A percentile compares a stretch with the other conserved stretches of the same genome.
These are phyloP conservation scores for Apiospora malaysiana DNA, from an alignment of 2,329 filamentous ascomycete species.

Conservation along the genomic window DNA sequence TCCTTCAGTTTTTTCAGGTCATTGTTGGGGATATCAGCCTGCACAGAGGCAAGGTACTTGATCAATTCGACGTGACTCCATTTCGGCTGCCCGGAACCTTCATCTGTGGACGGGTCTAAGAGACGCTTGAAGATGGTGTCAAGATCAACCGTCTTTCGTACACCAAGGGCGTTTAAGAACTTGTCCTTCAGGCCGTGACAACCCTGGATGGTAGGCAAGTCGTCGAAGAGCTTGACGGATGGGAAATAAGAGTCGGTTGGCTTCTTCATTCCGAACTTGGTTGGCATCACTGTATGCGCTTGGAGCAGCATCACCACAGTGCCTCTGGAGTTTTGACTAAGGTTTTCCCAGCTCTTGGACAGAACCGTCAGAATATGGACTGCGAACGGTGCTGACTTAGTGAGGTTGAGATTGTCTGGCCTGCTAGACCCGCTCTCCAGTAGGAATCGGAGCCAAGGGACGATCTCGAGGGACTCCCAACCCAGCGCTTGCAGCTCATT, in stretches of 20 bases:
- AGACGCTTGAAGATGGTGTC: constrained; percentile 92
- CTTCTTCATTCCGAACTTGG: constrained; percentile 86
- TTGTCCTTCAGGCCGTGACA: constrained; percentile 88
- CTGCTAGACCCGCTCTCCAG: constrained; percentile 69
- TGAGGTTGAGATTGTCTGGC: constrained; percentile 70
- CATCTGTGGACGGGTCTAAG: constrained; percentile 63
- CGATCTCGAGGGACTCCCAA: constrained; percentile 84
- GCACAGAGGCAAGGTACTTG: constrained; percentile 90
- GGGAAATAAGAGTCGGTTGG: constrained; percentile 90
- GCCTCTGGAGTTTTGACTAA: constrained; percentile 70
- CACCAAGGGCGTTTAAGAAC: constrained; percentile 80
- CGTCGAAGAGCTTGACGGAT: constrained; percentile 92
- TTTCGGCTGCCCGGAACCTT: constrained; percentile 61
- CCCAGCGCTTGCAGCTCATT: constrained; percentile 79
- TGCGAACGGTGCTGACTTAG: constrained; percentile 74
- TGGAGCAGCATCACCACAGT: constrained; percentile 70
- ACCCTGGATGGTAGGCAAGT: constrained; percentile 80
- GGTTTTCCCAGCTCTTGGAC: constrained; percentile 89
- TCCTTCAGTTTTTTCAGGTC: constrained; percentile 81
- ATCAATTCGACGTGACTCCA: constrained; percentile 97
- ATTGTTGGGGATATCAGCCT: constrained; percentile 81
- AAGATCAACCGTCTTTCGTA: constrained; percentile 93
- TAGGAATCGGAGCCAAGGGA: constrained; percentile 85
- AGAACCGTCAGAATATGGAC: constrained; percentile 77
- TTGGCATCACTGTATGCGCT: constrained; percentile 79